These are phyloP conservation scores for Pseudocohnilembus persalinus DNA, from an alignment of 169 alveolate genomes.

Conservation along the genomic window DNA sequence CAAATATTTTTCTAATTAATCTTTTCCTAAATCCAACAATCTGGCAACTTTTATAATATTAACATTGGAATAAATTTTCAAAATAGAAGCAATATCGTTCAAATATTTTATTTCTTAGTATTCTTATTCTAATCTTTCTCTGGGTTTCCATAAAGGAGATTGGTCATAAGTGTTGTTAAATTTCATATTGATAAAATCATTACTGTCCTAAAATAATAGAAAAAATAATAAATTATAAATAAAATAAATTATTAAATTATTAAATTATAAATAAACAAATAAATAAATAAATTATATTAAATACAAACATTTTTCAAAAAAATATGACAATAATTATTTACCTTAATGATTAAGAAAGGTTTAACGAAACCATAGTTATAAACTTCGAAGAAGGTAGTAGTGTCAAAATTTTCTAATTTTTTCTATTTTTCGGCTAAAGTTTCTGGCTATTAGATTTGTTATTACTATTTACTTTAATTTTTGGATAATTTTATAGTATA, in stretches of 20 bases:
- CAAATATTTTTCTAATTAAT: conserved; percentile 4
- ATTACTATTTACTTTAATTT: not conserved
- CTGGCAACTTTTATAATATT: not conserved
- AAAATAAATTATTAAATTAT: too few species aligned
- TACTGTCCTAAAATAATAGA: not conserved
- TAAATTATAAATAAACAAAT: too few species aligned
- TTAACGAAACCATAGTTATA: conserved; percentile 20
- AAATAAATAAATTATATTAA: not conserved
- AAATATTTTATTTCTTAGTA: not conserved
- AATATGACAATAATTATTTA: not conserved
- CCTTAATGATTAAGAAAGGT: conserved; percentile 1
- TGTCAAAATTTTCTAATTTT: conserved; percentile 5
- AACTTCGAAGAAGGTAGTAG: conserved; percentile 9
- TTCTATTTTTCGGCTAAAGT: conserved; percentile 12
- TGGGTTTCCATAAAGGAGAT: not conserved
- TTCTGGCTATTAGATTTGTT: conserved; percentile 7
- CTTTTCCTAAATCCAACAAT: not conserved
- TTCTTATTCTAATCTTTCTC: conserved; percentile 13
- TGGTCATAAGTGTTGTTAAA: not conserved
- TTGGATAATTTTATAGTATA: not conserved
- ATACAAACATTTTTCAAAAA: conserved; percentile 2
- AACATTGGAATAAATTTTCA: conserved; percentile 11
- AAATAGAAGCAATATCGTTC: not conserved
- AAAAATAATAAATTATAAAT: too few species aligned
- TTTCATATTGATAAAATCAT: not conserved